Base-by-base conservation (phyloP, 2,329 filamentous ascomycete species). In the Neopestalotiopsis sp. region DNA sequence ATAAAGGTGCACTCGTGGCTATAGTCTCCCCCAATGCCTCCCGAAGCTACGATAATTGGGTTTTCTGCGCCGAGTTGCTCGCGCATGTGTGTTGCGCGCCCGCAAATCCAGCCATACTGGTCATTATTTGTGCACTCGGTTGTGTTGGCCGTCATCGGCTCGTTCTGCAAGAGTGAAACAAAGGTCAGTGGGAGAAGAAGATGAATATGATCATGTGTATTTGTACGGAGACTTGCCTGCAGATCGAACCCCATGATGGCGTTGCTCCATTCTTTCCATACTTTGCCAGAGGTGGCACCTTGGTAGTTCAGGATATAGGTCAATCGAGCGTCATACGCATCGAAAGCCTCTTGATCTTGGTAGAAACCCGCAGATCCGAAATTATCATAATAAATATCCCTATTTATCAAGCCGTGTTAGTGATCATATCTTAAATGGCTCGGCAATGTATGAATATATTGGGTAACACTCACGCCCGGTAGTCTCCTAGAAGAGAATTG, bases 201-300 rank as follows among this genome's bases (percentile, higher is more conserved):
- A 64, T 13, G 38, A 28, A 28, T 3, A 0, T 28, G 24, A 28
- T 1, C 24, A 28, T 4, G 24, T 28, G 24, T 28, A 3, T 3
- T 40, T 45, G 7, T 20, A 34, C 24, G 30, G 14, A 52, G 32
- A 62, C 67, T 59, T 68, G 73, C 72, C 66, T 80, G 76, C 3
- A 80, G 67, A 67, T 80, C 76, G 67, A 79, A 80, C 28, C 74
- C 76, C 67, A 78, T 69, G 68, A 80, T 79, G 58, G 74, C 77
- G 7, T 77, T 71, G 66, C 69, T 71, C 77, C 77, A 80, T 7
- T 74, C 66, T 62, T 78, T 78, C 78, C 78, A 79, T 3, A 75
- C 71, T 57, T 76, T 71, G 64, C 75, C 74, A 9, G 77, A 78
- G 67, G 73, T 67, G 9, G 72, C 72, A 32, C 78, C 78, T 40